Percentiles rank a stretch among this genome's conserved stretches.
phyloP scores from a whole-genome alignment of 2,329 filamentous ascomycete genomes.

The Acarospora socialis region DNA sequence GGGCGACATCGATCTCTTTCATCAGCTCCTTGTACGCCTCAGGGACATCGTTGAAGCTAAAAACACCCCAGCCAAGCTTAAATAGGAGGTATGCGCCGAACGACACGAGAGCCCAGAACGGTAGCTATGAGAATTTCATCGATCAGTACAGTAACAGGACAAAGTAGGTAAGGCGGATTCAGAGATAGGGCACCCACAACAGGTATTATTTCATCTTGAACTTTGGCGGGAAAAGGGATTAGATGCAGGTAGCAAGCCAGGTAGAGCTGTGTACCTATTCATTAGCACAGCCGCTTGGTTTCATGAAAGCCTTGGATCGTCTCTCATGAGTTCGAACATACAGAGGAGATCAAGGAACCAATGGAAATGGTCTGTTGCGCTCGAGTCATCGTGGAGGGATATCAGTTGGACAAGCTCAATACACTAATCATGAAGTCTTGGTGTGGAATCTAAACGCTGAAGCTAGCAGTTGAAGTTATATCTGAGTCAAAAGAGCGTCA shows the following conservation, averaged over 20 bases:
- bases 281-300: too few species aligned
- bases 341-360: constrained; percentile 73
- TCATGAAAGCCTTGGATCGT: too few species aligned
- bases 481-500: too few species aligned
- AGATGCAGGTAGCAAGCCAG: constrained; percentile 73
- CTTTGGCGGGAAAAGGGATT: constrained; percentile 59
- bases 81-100: constrained; percentile 87
- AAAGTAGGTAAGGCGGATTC: background rate
- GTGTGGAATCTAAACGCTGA: too few species aligned
- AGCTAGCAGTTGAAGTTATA: too few species aligned
- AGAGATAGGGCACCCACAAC: constrained; percentile 47
- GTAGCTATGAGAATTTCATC: constrained; percentile 46
- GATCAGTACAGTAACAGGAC: constrained; percentile 1
- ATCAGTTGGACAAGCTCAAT: too few species aligned
- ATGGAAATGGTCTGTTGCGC: constrained; percentile 86
- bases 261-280: constrained; percentile 73
- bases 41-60: constrained; percentile 94
- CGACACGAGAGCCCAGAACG: constrained; percentile 81
- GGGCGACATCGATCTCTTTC: constrained; percentile 65
- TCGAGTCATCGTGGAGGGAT: too few species aligned
- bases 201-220: constrained; percentile 78
- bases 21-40: constrained; percentile 81
- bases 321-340: constrained; percentile 39
- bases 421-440: too few species aligned
- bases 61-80: constrained; percentile 79